Conservation (phyloP, 1,284 basidiomycete species). For the Cryptococcus floricola region DNA sequence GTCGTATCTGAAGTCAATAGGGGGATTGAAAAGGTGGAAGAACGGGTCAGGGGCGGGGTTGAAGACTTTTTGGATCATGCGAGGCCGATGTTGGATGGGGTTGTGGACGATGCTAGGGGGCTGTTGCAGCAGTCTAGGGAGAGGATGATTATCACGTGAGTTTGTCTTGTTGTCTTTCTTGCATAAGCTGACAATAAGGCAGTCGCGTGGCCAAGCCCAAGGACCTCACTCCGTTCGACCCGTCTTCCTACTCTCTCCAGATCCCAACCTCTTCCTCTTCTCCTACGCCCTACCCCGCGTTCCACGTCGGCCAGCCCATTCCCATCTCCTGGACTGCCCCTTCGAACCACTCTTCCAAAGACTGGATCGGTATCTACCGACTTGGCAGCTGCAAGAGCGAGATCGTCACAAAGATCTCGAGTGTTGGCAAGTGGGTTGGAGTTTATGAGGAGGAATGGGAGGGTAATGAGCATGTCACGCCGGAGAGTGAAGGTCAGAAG, state of each 20-base stretch:
- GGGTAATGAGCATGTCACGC: conserved; percentile 69
- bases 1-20: conserved; percentile 87
- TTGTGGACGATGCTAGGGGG: conserved; percentile 86
- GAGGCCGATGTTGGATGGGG: conserved; percentile 65
- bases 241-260: conserved; percentile 68
- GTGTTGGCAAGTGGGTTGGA: conserved; percentile 86
- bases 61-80: conserved; percentile 86
- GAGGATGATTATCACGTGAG: conserved; percentile 79
- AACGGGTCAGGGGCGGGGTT: conserved; percentile 81
- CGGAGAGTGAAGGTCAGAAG: conserved; percentile 46
- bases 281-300: conserved; percentile 53
- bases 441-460: conserved; percentile 91
- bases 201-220: conserved; percentile 67
- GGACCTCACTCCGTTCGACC: conserved; percentile 74
- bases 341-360: conserved; percentile 78
- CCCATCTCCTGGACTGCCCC: conserved; percentile 83
- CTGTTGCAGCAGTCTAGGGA: conserved; percentile 88
- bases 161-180: conserved; percentile 8
- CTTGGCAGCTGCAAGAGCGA: conserved; percentile 78
- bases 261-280: conserved; percentile 51
- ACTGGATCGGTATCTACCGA: conserved; percentile 97
- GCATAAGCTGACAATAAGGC: background rate
- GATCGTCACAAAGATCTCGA: conserved; percentile 76
- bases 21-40: conserved; percentile 90
- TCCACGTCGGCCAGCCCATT: conserved; percentile 89